These are phyloP conservation scores for Elsinoe australis DNA, from an alignment of 2,329 filamentous ascomycete genomes.

Conservation along the genomic window DNA sequence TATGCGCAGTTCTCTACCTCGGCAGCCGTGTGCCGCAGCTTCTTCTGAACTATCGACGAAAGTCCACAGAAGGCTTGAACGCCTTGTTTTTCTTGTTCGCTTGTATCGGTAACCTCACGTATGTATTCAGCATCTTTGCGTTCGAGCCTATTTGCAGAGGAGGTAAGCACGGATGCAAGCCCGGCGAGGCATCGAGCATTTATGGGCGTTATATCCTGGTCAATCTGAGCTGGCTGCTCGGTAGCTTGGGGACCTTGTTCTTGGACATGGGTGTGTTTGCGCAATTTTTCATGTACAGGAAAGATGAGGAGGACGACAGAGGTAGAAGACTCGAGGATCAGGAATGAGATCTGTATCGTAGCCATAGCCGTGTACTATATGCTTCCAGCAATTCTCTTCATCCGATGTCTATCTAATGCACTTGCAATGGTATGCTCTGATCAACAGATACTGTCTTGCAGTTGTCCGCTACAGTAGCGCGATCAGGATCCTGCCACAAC, in stretches of 20 bases:
- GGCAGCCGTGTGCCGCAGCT: constrained; percentile 85
- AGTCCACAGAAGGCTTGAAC: constrained; percentile 86
- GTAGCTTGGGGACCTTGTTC: constrained; percentile 78
- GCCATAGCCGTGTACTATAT: constrained; percentile 7
- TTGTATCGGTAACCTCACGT: constrained; percentile 89
- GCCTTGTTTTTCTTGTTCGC: constrained; percentile 96
- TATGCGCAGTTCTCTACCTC: constrained; percentile 84
- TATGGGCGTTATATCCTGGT: constrained; percentile 81
- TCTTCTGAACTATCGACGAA: constrained; percentile 82
- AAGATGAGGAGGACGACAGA: constrained; percentile 35
- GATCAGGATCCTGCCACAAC: neutral
- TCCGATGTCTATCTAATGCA: constrained; percentile 7
- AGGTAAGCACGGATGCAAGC: constrained; percentile 44
- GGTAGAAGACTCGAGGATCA: constrained; percentile 16
- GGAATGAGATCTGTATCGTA: constrained; percentile 1
- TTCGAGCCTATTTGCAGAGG: constrained; percentile 66
- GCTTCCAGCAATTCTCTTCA: neutral
- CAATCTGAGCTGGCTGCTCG: constrained; percentile 83
- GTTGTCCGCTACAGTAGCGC: neutral
- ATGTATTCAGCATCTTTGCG: constrained; percentile 83
- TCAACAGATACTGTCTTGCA: too few relatives aligned
- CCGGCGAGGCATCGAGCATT: constrained; percentile 56
- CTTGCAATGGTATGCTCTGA: too few relatives aligned
- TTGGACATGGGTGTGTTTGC: constrained; percentile 80
- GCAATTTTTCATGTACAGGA: constrained; percentile 81